Base-by-base conservation (phyloP, 1,284 basidiomycete genomes). In the Sporisorium exsertum region DNA sequence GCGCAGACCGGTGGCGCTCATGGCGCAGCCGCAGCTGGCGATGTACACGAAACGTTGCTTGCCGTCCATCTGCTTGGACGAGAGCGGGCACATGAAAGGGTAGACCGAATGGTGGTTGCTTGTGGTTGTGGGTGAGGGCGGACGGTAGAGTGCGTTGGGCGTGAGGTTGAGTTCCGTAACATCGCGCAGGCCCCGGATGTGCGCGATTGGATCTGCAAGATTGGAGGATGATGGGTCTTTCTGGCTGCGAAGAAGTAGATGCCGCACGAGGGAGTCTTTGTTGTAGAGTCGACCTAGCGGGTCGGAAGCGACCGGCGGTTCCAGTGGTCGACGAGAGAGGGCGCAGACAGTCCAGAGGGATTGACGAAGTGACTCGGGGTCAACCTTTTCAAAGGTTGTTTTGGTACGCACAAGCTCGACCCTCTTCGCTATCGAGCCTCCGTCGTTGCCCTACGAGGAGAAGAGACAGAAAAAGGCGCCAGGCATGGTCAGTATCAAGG, bases 261-360 rank as follows among this genome's bases (percentile, higher is more conserved):
- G 81, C n/a, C 71, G 57, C 2, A 85, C 52, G 10, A 84, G 35
- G 0, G 69, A 78, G 42, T 85, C 84, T 63, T 84, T 84, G 61
- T 84, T 85, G 78, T 84, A 85, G 27, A 85, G 55, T 27, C 74
- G 61, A 0, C 84, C 84, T 16, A 83, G 68, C 5, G 70, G 58
- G 60, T 84, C 83, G 8, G 78, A 70, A 32, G 78, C 79, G n/a
- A 85, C 63, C 1, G 83, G 83, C 32, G 53, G 43, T 15, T 50
- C 42, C 10, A 85, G 77, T 0, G 74, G 71, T 45, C 64, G 45
- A 9, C 74, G 65, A 1, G 83, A 83, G 15, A 85, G 72, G 10
- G 67, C 55, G 62, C 84, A 85, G 29, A 75, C 59, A 2, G 83
- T 80, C 79, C 79, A 83, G 1, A 73, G 63, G 1, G 80, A 76